phyloP scores from a whole-genome alignment of 306 rosid genomes.

The Glycine soja region DNA sequence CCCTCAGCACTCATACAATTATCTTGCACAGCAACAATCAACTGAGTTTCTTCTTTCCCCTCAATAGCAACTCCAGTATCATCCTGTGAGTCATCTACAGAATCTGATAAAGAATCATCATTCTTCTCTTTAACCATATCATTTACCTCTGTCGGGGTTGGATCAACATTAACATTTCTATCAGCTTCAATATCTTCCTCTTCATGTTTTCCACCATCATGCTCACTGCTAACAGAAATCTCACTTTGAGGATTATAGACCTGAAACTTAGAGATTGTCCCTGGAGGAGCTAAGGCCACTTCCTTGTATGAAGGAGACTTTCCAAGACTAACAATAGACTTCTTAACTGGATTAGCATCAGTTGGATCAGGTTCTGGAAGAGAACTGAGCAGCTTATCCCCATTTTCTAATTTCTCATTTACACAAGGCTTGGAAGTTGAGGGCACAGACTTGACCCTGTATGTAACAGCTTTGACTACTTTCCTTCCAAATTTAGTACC shows the following conservation, averaged over 20 bases:
- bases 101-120: conserved; percentile 48
- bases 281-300: conserved; percentile 99
- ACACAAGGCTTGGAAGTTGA: conserved; percentile 57
- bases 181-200: conserved; percentile 58
- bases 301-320: conserved; percentile 98
- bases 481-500: conserved; percentile 87
- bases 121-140: conserved; percentile 53
- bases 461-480: conserved; percentile 74
- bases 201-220: conserved; percentile 46
- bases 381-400: conserved; percentile 54
- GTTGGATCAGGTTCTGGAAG: conserved; percentile 56
- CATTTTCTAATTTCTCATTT: conserved; percentile 53
- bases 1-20: conserved; percentile 54
- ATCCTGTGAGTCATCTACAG: conserved; percentile 54
- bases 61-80: conserved; percentile 53
- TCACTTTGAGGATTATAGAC: conserved; percentile 65
- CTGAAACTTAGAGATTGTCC: conserved; percentile 78
- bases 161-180: conserved; percentile 49
- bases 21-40: conserved; percentile 50
- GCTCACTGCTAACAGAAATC: conserved; percentile 52
- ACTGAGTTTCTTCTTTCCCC: conserved; percentile 59
- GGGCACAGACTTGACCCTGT: conserved; percentile 86
- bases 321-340: conserved; percentile 74
- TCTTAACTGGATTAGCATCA: conserved; percentile 66
- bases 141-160: conserved; percentile 50